Percentiles rank a stretch among this genome's conserved stretches.
phyloP scores from a whole-genome alignment of 257 asterid genomes.

The Phtheirospermum japonicum region DNA sequence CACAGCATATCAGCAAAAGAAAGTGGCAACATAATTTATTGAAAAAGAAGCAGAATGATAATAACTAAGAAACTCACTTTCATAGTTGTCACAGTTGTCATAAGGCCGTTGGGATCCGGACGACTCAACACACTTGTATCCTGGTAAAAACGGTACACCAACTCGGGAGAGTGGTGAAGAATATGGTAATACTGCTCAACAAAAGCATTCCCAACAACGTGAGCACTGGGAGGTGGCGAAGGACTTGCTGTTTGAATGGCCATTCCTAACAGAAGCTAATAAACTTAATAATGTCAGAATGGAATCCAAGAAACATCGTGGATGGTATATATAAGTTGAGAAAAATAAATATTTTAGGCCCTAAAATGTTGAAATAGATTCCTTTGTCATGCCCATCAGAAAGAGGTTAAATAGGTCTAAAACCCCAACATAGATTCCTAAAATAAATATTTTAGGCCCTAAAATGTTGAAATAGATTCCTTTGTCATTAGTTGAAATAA shows the following conservation, averaged over 20 bases:
- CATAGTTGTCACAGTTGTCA: constrained; percentile 77
- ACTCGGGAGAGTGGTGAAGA: constrained; percentile 77
- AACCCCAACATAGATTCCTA: too few species aligned
- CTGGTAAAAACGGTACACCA: constrained; percentile 73
- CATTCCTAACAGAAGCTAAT: constrained; percentile 42
- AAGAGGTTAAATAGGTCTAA: too few species aligned
- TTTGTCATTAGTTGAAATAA: too few species aligned
- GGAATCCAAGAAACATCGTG: background rate
- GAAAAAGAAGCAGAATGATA: background rate
- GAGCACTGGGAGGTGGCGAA: constrained; percentile 65
- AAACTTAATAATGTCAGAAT: background rate
- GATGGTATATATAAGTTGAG: too few species aligned
- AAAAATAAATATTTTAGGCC: too few species aligned
- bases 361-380: too few species aligned
- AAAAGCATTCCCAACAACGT: constrained; percentile 90
- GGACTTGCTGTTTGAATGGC: constrained; percentile 53
- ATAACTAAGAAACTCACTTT: constrained; percentile 46
- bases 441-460: too few species aligned
- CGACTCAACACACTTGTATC: constrained; percentile 79
- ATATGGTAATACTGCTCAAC: constrained; percentile 93
- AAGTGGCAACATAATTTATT: background rate
- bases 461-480: too few species aligned
- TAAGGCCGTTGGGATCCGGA: constrained; percentile 66
- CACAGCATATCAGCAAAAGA: too few species aligned
- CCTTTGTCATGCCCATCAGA: too few species aligned